A percentile compares a stretch with the other conserved stretches of the same genome.
These are phyloP conservation scores for Pilatotrama ljubarskyi DNA, from an alignment of 768 basidiomycete species.

Conservation along the genomic window DNA sequence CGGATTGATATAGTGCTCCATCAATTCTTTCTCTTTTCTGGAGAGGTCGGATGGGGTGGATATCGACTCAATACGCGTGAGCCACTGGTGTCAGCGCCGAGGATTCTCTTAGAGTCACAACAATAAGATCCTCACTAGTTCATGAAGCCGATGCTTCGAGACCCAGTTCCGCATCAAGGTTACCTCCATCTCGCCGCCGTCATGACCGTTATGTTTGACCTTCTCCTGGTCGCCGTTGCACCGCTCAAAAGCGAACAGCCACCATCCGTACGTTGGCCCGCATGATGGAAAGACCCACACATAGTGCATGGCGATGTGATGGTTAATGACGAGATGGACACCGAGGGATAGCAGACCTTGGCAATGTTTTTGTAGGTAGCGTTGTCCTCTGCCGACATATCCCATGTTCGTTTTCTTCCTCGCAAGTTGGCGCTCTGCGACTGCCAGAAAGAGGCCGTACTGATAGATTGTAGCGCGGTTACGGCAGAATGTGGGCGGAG, in stretches of 20 bases:
- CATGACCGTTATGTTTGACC: neutral
- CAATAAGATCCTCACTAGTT: neutral
- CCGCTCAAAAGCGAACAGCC: constrained; percentile 3
- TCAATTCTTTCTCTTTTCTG: neutral
- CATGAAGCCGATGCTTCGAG: neutral
- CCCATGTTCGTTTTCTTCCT: neutral
- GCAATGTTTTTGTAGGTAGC: neutral
- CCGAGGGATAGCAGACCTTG: neutral
- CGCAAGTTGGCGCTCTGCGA: neutral
- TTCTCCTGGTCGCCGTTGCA: constrained; percentile 1
- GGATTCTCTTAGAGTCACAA: no score
- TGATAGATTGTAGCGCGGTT: neutral
- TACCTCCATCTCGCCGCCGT: constrained; percentile 5
- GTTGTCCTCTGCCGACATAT: neutral
- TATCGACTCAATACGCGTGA: neutral
- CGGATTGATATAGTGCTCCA: neutral
- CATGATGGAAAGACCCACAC: neutral
- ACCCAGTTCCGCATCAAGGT: constrained; percentile 7
- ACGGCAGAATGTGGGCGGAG: neutral
- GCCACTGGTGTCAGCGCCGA: no score
- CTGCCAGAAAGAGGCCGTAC: neutral
- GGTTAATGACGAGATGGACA: neutral
- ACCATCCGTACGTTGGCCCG: constrained; percentile 5
- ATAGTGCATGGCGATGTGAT: constrained; percentile 9
- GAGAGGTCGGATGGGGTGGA: neutral